Evolutionary conservation across 139 green algal species (phyloP).

Genomic region (Tetradesmus lagerheimii): DNA sequence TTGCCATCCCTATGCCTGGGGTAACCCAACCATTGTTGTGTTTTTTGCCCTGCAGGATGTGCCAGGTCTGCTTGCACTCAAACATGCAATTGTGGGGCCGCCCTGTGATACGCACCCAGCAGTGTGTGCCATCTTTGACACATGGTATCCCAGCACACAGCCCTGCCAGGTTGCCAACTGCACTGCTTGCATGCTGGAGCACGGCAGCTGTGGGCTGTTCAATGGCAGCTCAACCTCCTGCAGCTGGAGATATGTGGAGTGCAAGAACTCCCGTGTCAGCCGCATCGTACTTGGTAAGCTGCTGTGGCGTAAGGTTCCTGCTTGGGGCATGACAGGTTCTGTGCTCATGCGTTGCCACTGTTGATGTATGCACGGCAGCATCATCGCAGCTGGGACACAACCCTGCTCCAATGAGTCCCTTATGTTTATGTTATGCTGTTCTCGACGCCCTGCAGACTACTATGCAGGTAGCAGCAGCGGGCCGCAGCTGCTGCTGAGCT

Average conservation of each 20-base stretch:
- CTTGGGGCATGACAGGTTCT: too few species aligned
- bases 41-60: background rate
- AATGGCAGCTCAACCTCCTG: background rate
- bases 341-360: too few species aligned
- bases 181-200: conserved; percentile 25
- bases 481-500: background rate
- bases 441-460: conserved; percentile 26
- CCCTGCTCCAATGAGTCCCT: too few species aligned
- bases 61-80: background rate
- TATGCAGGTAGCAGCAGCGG: background rate
- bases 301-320: too few species aligned
- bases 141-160: background rate
- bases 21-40: too few species aligned
- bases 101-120: background rate
- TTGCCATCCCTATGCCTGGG: too few species aligned
- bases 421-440: too few species aligned
- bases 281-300: conserved; percentile 17
- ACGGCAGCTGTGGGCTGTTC: background rate
- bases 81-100: background rate
- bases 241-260: conserved; percentile 28
- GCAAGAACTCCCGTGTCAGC: conserved; percentile 16
- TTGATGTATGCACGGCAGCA: background rate
- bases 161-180: conserved; percentile 1
- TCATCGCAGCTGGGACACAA: too few species aligned
- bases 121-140: conserved; percentile 34